Percentiles rank a stretch among this genome's conserved stretches.
Conservation (phyloP, 148 eudicot genomes). For the Fallopia convolvulus region DNA sequence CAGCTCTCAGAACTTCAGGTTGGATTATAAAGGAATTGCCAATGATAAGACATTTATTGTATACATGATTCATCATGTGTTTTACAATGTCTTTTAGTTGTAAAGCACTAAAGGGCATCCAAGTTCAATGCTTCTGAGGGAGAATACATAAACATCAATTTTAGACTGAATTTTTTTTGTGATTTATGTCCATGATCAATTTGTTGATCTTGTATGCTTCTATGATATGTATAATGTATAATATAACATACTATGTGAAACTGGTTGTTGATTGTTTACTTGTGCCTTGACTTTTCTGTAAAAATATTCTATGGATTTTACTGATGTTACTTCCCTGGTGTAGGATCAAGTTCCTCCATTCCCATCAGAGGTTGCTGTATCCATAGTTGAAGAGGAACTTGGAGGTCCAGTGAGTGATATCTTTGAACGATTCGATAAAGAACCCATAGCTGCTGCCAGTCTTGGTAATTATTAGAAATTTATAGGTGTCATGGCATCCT, state of each 20-base stretch:
- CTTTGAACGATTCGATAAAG: conserved; percentile 82
- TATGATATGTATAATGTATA: background rate
- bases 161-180: background rate
- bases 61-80: background rate
- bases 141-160: background rate
- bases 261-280: background rate
- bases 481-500: background rate
- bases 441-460: conserved; percentile 98
- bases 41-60: background rate
- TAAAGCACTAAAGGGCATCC: background rate
- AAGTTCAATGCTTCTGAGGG: background rate
- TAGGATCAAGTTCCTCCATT: conserved; percentile 99
- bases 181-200: background rate
- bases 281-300: background rate
- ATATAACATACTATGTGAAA: background rate
- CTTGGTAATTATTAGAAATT: conserved; percentile 46
- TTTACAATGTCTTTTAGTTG: background rate
- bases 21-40: conserved; percentile 12
- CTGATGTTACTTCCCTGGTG: conserved; percentile 15
- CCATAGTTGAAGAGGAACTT: conserved; percentile 90
- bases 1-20: conserved; percentile 99
- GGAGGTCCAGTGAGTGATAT: conserved; percentile 59
- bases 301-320: conserved; percentile 2
- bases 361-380: conserved; percentile 79
- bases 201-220: background rate